These are phyloP conservation scores for Tilletia setariae DNA, from an alignment of 1,284 basidiomycete species.

Conservation along the genomic window DNA sequence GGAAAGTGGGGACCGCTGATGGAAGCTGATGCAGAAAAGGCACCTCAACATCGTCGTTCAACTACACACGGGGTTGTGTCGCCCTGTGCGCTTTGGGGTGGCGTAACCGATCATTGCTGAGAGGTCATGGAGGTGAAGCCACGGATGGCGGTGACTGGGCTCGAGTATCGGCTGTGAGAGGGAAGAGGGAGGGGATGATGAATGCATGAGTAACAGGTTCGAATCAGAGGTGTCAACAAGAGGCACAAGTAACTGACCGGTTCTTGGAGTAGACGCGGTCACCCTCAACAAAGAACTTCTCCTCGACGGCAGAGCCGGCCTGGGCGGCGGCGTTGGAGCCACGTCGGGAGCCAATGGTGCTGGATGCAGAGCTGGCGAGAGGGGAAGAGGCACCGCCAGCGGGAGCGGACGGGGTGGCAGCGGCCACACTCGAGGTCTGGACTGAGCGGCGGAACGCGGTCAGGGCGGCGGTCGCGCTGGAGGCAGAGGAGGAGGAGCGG, in stretches of 20 bases:
- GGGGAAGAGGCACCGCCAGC: slow-evolving; percentile 6
- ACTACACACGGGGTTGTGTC: too few species aligned
- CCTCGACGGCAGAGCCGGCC: slow-evolving; percentile 4
- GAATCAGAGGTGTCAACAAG: background rate
- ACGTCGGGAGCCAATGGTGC: slow-evolving; percentile 8
- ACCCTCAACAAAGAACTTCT: slow-evolving; percentile 15
- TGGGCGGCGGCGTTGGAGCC: slow-evolving; percentile 9
- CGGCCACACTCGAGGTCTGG: slow-evolving; percentile 10
- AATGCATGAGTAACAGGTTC: background rate
- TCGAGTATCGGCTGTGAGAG: slow-evolving; percentile 11
- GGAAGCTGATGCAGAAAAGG: too few species aligned
- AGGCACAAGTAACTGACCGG: background rate
- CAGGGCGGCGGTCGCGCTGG: background rate
- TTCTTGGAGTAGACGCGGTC: slow-evolving; percentile 11
- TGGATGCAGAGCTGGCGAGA: background rate
- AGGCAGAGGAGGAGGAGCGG: slow-evolving; percentile 12
- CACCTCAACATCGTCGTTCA: too few species aligned
- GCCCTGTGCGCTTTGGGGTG: too few species aligned
- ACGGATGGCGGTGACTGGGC: background rate
- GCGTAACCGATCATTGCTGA: slow-evolving; percentile 4
- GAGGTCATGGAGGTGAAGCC: background rate
- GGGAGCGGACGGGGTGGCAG: background rate
- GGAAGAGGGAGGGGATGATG: background rate
- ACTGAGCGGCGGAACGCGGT: slow-evolving; percentile 9
- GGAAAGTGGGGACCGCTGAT: too few species aligned